A percentile compares a stretch with the other conserved stretches of the same genome.
Conservation (phyloP, 2,329 filamentous ascomycete species). For the Sordariomycetes sp. region DNA sequence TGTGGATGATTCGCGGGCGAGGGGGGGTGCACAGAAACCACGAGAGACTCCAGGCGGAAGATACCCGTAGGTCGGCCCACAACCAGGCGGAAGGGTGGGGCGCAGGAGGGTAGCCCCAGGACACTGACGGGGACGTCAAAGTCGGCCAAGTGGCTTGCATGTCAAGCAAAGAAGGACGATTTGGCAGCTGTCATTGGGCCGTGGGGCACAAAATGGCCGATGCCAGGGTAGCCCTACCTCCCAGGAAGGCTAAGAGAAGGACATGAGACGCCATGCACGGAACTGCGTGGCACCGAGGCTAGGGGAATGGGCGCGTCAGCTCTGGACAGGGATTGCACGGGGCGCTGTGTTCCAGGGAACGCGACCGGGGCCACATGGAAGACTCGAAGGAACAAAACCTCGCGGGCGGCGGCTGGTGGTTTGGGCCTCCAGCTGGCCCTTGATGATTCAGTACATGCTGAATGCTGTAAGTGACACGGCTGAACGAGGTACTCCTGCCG, state of each 20-base stretch:
- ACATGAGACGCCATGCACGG: slow-evolving; percentile 15
- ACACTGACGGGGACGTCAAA: not conserved
- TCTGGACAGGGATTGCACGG: not conserved
- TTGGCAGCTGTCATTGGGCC: not conserved
- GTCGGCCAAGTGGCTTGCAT: not conserved
- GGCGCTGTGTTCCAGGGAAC: not conserved
- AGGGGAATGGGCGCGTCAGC: not conserved
- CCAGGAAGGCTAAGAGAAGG: slow-evolving; percentile 4
- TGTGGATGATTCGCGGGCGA: not conserved
- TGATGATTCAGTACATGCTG: not conserved
- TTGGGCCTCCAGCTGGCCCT: not conserved
- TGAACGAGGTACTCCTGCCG: not conserved
- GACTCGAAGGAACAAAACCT: not conserved
- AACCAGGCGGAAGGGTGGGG: not conserved
- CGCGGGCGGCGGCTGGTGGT: not conserved
- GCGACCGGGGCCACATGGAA: not conserved
- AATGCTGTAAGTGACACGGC: not conserved
- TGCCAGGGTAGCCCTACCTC: slow-evolving; percentile 1
- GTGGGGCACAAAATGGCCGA: slow-evolving; percentile 1
- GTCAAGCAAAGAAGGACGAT: not conserved
- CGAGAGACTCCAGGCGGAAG: not conserved
- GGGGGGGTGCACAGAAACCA: not conserved
- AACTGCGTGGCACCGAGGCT: slow-evolving; percentile 12
- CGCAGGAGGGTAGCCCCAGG: not conserved
- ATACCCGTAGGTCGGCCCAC: no score